Conservation (phyloP, 2,329 filamentous ascomycete species). For the Phaeophleospora eucalypticola region DNA sequence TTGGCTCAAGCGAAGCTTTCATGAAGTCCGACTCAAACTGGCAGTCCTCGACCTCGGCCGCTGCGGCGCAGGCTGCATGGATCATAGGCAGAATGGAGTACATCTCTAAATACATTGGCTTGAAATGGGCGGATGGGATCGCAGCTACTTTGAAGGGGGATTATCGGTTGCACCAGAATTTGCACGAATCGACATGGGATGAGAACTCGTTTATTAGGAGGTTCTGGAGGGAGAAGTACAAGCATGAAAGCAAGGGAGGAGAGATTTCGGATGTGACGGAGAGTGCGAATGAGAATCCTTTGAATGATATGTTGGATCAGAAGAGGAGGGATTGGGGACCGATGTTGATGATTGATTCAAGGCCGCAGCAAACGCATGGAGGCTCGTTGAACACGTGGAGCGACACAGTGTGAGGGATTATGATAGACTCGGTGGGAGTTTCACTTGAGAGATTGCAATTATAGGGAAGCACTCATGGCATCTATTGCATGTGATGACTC, state of each 20-base stretch:
- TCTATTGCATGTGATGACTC: no score
- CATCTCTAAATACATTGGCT: constrained; percentile 25
- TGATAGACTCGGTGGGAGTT: no score
- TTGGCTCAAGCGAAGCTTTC: constrained; percentile 13
- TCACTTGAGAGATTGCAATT: no score
- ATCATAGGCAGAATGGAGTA: constrained; percentile 30
- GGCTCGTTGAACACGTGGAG: no score
- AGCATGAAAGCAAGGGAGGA: neutral
- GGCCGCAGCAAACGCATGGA: no score
- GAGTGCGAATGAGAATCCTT: neutral
- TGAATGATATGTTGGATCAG: neutral
- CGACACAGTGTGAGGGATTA: no score
- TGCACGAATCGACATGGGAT: neutral
- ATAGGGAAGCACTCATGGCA: no score
- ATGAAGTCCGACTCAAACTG: constrained; percentile 2
- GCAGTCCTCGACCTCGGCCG: constrained; percentile 16
- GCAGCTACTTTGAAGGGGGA: constrained; percentile 29
- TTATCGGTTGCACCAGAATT: constrained; percentile 13
- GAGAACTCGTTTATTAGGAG: neutral
- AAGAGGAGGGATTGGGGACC: neutral
- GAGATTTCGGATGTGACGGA: neutral
- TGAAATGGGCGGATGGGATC: constrained; percentile 31
- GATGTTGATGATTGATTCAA: neutral
- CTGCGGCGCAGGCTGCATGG: constrained; percentile 28
- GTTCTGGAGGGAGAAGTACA: neutral